phyloP scores from a whole-genome alignment of 768 basidiomycete species.

The Phylloporus sp. region DNA sequence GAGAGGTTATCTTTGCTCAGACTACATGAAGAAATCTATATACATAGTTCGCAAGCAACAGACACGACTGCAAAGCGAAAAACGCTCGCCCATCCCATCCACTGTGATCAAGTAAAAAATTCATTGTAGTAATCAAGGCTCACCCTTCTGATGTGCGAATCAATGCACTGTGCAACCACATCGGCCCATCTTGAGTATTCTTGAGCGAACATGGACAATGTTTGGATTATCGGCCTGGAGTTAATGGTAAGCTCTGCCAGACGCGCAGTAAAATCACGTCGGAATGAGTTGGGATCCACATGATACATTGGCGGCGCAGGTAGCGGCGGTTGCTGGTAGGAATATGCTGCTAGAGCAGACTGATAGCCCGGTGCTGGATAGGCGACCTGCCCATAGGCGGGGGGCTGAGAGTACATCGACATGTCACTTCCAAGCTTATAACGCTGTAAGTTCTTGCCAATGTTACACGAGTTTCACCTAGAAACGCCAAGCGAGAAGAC shows the following conservation, averaged over 20 bases:
- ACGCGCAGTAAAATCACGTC: slow-evolving; percentile 71
- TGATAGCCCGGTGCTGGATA: slow-evolving; percentile 49
- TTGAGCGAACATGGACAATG: slow-evolving; percentile 87
- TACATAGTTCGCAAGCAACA: slow-evolving; percentile 41
- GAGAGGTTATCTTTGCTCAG: slow-evolving; percentile 41
- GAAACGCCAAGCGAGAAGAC: slow-evolving; percentile 27
- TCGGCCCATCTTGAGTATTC: slow-evolving; percentile 76
- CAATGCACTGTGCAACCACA: slow-evolving; percentile 77
- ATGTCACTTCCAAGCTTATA: slow-evolving; percentile 44
- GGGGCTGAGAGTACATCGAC: slow-evolving; percentile 63
- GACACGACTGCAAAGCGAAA: slow-evolving; percentile 19
- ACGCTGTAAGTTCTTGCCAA: slow-evolving; percentile 28
- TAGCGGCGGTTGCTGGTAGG: slow-evolving; percentile 46
- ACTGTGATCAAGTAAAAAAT: slow-evolving; percentile 23
- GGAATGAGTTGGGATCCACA: slow-evolving; percentile 68
- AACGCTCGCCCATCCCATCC: slow-evolving; percentile 26
- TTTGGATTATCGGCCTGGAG: slow-evolving; percentile 91
- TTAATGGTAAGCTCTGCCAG: slow-evolving; percentile 87
- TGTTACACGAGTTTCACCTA: slow-evolving; percentile 34
- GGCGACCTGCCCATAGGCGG: slow-evolving; percentile 53
- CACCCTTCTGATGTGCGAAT: slow-evolving; percentile 85
- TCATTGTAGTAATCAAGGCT: slow-evolving; percentile 41
- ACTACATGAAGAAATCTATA: slow-evolving; percentile 40
- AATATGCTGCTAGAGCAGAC: slow-evolving; percentile 40
- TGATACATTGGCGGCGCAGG: slow-evolving; percentile 41